Evolutionary conservation across 1,284 basidiomycete species (phyloP).

Genomic region (Ceratobasidium sp.): DNA sequence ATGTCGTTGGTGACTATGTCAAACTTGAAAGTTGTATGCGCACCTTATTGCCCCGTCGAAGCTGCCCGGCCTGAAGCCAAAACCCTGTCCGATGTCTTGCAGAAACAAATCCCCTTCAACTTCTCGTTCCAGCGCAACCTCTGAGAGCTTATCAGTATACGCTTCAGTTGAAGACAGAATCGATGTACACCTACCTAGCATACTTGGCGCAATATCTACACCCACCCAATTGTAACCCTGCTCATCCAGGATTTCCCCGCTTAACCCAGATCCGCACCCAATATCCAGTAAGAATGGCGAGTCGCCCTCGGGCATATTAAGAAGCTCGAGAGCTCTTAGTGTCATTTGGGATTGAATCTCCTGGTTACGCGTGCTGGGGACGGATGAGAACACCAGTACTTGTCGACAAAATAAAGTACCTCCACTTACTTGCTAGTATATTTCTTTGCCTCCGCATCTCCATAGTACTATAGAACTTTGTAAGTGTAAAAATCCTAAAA

Average conservation of each 20-base stretch:
- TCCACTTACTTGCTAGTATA: constrained; percentile 88
- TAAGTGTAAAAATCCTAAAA: constrained; percentile 7
- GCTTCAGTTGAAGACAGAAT: neutral
- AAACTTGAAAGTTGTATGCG: constrained; percentile 45
- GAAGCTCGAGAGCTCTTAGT: constrained; percentile 89
- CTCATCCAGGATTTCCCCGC: constrained; percentile 95
- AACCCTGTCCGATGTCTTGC: constrained; percentile 92
- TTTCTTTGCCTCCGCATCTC: constrained; percentile 92
- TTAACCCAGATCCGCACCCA: constrained; percentile 97
- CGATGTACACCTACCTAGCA: constrained; percentile 74
- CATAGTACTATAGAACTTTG: constrained; percentile 79
- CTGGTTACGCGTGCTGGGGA: constrained; percentile 87
- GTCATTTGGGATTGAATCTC: constrained; percentile 99
- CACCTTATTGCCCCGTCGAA: constrained; percentile 98
- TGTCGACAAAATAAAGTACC: neutral
- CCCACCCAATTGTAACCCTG: constrained; percentile 95
- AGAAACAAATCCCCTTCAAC: constrained; percentile 92
- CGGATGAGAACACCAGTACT: constrained; percentile 2
- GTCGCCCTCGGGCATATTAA: constrained; percentile 78
- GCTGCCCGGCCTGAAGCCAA: constrained; percentile 93
- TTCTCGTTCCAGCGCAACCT: constrained; percentile 92
- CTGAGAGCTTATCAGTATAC: constrained; percentile 55
- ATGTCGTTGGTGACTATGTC: neutral
- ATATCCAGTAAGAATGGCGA: constrained; percentile 91
- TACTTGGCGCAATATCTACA: constrained; percentile 94